Conservation (phyloP, 1,139 yeast species). For the Kodamaea fungicola region DNA sequence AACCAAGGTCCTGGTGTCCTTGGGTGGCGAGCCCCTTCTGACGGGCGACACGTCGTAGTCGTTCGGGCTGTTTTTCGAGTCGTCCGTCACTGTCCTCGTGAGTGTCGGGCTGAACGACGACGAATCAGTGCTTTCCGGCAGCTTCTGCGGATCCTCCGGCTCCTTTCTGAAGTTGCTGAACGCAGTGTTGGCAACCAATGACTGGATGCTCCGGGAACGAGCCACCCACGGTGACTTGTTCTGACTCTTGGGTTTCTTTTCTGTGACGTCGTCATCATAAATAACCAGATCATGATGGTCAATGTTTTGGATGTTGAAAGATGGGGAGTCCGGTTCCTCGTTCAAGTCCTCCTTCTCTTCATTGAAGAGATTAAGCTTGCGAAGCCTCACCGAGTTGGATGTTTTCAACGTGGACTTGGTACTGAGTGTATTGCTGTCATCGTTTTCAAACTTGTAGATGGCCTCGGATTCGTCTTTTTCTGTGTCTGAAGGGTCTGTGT, state of each 20-base stretch:
- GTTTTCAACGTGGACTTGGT: conserved; percentile 40
- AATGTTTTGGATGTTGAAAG: conserved; percentile 14
- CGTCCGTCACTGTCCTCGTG: too few relatives aligned
- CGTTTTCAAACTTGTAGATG: conserved; percentile 29
- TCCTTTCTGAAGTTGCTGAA: conserved; percentile 35
- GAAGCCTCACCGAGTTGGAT: conserved; percentile 40
- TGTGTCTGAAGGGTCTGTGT: conserved; percentile 1
- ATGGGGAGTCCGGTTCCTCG: conserved; percentile 13
- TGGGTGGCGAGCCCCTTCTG: too few relatives aligned
- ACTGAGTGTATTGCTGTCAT: conserved; percentile 25
- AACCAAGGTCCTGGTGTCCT: background rate
- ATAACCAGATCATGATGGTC: conserved; percentile 2
- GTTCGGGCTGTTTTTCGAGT: too few relatives aligned
- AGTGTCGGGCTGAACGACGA: too few relatives aligned
- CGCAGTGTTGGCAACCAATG: conserved; percentile 40
- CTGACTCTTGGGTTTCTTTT: conserved; percentile 7
- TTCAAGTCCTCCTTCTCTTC: conserved; percentile 2
- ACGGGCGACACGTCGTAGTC: too few relatives aligned
- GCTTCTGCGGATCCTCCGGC: too few relatives aligned
- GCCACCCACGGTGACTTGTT: conserved; percentile 6
- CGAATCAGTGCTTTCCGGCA: too few relatives aligned
- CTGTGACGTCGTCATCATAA: conserved; percentile 10
- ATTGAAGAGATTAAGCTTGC: conserved; percentile 39
- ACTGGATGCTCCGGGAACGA: conserved; percentile 17
- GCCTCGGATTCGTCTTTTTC: conserved; percentile 20